Percentiles rank a stretch among this genome's conserved stretches.
These are phyloP conservation scores for Leccinum imitatum DNA, from an alignment of 768 basidiomycete genomes.

Conservation along the genomic window DNA sequence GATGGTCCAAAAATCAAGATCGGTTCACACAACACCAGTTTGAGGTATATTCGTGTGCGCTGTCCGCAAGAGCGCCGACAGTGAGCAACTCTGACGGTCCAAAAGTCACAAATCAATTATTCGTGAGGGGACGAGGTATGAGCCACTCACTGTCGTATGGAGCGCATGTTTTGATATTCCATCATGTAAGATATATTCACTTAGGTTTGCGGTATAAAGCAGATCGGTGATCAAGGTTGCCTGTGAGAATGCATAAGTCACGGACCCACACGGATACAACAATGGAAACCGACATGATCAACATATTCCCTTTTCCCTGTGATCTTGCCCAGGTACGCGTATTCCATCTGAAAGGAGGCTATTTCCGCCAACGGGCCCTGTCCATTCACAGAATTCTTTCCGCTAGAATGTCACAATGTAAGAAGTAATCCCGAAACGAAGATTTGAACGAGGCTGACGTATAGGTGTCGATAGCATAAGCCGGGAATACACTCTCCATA, in stretches of 20 bases:
- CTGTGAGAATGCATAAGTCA: constrained; percentile 30
- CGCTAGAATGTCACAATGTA: not conserved
- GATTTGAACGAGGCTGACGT: no score
- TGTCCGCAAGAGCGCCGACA: constrained; percentile 66
- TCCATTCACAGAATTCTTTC: not conserved
- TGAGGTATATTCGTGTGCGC: constrained; percentile 70
- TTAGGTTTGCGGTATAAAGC: constrained; percentile 47
- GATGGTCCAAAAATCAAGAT: no score
- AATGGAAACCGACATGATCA: constrained; percentile 43
- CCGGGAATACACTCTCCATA: no score
- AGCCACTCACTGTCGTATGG: constrained; percentile 46
- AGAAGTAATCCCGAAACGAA: no score
- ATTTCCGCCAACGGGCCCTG: constrained; percentile 68
- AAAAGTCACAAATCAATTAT: constrained; percentile 1
- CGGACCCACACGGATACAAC: not conserved
- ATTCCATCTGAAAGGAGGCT: constrained; percentile 78
- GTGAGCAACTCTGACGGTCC: constrained; percentile 40
- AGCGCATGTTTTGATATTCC: constrained; percentile 48
- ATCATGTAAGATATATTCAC: constrained; percentile 59
- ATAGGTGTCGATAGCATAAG: no score
- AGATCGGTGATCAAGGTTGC: constrained; percentile 48
- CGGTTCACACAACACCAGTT: no score
- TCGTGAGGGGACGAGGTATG: not conserved
- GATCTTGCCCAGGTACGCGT: constrained; percentile 77
- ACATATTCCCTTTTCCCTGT: constrained; percentile 69